Evolutionary conservation across 31 red algal species (phyloP).

Genomic region (Odonthalia washingtoniensis): DNA sequence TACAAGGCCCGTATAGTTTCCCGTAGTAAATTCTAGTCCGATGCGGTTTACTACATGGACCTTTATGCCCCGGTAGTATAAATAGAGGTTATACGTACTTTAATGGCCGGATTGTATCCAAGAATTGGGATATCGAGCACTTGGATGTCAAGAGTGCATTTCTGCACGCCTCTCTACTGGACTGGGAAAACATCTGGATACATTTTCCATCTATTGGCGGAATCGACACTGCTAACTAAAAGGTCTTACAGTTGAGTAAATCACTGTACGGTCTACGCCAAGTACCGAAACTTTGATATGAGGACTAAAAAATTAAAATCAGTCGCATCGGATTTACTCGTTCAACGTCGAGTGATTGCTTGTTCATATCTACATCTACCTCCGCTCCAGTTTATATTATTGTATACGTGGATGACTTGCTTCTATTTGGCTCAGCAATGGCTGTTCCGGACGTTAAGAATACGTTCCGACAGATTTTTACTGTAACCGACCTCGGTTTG

Average conservation of each 20-base stretch:
- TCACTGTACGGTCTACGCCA: slow-evolving; percentile 1
- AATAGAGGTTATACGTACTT: slow-evolving; percentile 1
- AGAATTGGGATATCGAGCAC: not conserved
- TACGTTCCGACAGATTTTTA: no score
- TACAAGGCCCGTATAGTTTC: slow-evolving; percentile 35
- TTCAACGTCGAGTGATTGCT: no score
- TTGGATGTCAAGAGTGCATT: slow-evolving; percentile 17
- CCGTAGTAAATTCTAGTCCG: slow-evolving; percentile 15
- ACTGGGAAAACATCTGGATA: not conserved
- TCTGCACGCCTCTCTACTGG: slow-evolving; percentile 20
- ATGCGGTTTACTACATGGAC: not conserved
- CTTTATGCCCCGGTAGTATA: not conserved
- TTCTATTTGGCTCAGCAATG: no score
- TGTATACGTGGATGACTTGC: no score
- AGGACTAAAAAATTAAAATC: no score
- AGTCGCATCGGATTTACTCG: no score
- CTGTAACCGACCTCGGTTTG: no score
- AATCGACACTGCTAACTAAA: not conserved
- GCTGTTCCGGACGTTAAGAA: no score
- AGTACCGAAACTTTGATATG: slow-evolving; percentile 22
- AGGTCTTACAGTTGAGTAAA: not conserved
- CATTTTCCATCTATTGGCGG: no score
- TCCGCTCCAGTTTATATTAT: no score
- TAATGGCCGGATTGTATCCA: not conserved
- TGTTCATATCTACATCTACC: no score